Percentiles rank a stretch among this genome's conserved stretches.
phyloP scores from a whole-genome alignment of 2,329 filamentous ascomycete genomes.

The Colletotrichum sublineola region DNA sequence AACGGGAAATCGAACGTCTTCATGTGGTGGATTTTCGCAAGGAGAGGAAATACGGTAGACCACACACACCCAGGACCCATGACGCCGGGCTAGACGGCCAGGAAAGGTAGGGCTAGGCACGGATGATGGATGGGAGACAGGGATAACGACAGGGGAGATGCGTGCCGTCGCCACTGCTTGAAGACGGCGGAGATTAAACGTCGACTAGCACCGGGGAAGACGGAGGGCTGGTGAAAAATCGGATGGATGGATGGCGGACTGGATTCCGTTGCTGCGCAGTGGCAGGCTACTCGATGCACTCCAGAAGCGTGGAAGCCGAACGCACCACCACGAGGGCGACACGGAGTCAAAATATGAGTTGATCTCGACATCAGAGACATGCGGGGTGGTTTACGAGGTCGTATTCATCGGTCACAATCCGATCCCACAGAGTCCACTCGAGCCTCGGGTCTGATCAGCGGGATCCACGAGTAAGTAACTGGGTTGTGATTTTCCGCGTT shows the following conservation, averaged over 20 bases:
- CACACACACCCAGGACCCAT: conserved; percentile 19
- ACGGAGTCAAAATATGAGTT: not conserved
- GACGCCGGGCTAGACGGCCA: not conserved
- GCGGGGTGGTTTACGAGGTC: not conserved
- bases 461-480: not conserved
- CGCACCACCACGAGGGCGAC: not conserved
- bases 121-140: conserved; percentile 1
- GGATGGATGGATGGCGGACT: not conserved
- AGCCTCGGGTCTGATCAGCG: conserved; percentile 12
- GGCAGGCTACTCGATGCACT: not conserved
- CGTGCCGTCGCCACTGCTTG: conserved; percentile 4
- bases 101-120: not conserved
- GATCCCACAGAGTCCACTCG: conserved; percentile 7
- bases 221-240: not conserved
- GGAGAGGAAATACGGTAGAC: conserved; percentile 5
- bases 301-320: conserved; percentile 11
- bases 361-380: conserved; percentile 3
- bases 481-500: not conserved
- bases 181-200: conserved; percentile 3
- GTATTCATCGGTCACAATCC: not conserved
- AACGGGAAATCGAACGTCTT: conserved; percentile 15
- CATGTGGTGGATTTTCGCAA: not conserved
- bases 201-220: conserved; percentile 1
- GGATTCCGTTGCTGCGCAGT: not conserved
- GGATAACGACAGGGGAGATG: not conserved